Conservation (phyloP, 2,329 filamentous ascomycete genomes). For the Hyphodiscus sp. region DNA sequence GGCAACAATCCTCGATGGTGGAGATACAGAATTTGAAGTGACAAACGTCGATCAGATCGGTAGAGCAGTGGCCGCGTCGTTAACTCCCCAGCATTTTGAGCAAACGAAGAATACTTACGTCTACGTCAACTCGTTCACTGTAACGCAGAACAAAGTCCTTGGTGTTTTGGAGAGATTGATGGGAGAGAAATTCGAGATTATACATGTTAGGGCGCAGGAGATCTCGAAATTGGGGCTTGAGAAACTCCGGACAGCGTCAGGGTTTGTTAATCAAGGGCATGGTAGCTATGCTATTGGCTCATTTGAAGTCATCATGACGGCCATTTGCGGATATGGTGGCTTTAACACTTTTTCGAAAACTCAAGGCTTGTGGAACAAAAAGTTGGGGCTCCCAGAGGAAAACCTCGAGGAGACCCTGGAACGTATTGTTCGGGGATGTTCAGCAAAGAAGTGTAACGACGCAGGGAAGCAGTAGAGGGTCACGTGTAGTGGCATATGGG, state of each 20-base stretch:
- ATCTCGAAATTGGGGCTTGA: too few species aligned
- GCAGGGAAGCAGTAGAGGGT: too few species aligned
- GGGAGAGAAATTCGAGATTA: constrained; percentile 25
- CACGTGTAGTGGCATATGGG: too few species aligned
- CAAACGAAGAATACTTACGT: constrained; percentile 29
- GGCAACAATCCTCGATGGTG: constrained; percentile 27
- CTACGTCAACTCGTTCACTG: constrained; percentile 29
- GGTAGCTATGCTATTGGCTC: constrained; percentile 3
- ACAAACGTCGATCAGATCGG: constrained; percentile 25
- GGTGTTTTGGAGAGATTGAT: constrained; percentile 25
- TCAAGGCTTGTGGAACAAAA: constrained; percentile 10
- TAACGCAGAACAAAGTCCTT: constrained; percentile 30
- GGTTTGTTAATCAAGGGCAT: neutral
- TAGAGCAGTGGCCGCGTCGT: constrained; percentile 27
- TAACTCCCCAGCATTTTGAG: constrained; percentile 29
- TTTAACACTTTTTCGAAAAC: constrained; percentile 7
- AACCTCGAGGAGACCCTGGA: constrained; percentile 4
- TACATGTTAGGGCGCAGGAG: neutral
- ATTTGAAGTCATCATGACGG: constrained; percentile 6
- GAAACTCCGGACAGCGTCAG: too few species aligned
- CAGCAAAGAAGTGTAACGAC: too few species aligned
- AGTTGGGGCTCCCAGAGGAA: constrained; percentile 5
- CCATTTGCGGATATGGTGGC: constrained; percentile 5
- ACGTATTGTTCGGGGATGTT: too few species aligned
- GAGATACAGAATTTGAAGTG: constrained; percentile 17